A percentile compares a stretch with the other conserved stretches of the same genome.
Conservation (phyloP, 1,284 basidiomycete species). For the Abortiporus biennis region DNA sequence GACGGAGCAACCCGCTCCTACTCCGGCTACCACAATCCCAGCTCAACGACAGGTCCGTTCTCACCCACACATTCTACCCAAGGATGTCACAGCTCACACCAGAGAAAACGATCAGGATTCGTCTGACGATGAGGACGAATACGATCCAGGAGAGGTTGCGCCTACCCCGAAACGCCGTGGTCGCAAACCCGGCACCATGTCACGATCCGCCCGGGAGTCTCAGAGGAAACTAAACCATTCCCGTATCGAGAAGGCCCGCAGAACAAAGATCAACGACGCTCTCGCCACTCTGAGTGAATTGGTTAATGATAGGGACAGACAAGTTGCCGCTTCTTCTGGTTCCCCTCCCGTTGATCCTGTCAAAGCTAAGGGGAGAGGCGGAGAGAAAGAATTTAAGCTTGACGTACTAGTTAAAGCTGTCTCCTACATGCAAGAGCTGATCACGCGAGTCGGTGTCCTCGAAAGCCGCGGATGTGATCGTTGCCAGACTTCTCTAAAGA, state of each 20-base stretch:
- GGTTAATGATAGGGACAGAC: constrained; percentile 36
- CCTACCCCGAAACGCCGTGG: constrained; percentile 46
- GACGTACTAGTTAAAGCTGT: constrained; percentile 75
- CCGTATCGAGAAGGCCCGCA: constrained; percentile 75
- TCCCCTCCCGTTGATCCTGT: constrained; percentile 23
- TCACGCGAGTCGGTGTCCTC: constrained; percentile 39
- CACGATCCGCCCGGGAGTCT: constrained; percentile 66
- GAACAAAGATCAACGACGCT: constrained; percentile 81
- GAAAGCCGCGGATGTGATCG: constrained; percentile 33
- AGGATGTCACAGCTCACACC: constrained; percentile 9
- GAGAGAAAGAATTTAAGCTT: constrained; percentile 75
- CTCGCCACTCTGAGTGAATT: constrained; percentile 59
- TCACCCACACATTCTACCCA: constrained; percentile 19
- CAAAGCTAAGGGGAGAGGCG: constrained; percentile 34
- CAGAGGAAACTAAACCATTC: constrained; percentile 79
- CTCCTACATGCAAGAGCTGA: constrained; percentile 58
- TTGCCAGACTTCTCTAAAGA: constrained; percentile 19
- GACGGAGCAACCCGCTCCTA: constrained; percentile 9
- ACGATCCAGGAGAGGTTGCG: constrained; percentile 18
- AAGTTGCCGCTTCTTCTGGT: constrained; percentile 23
- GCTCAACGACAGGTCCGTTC: constrained; percentile 10
- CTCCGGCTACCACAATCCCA: constrained; percentile 11
- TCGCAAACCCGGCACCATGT: constrained; percentile 61
- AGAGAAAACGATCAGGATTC: background rate
- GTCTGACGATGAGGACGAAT: constrained; percentile 23